Conservation (phyloP, 768 basidiomycete species). For the Serendipita vermifera region DNA sequence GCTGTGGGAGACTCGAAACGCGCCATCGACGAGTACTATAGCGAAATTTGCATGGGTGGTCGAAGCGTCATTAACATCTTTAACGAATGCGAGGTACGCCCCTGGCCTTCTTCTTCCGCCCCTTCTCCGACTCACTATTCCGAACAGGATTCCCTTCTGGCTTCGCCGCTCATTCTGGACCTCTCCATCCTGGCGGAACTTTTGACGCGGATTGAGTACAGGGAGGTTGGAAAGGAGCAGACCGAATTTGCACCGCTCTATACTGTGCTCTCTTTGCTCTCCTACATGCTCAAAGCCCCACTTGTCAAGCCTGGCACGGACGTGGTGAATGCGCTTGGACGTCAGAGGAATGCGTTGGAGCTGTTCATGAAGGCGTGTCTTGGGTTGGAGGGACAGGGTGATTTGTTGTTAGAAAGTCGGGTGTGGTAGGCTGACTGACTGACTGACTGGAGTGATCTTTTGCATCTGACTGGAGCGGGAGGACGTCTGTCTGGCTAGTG, state of each 20-base stretch:
- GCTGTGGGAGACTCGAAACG: constrained; percentile 96
- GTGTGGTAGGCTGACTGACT: constrained; percentile 58
- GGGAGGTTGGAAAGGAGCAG: constrained; percentile 27
- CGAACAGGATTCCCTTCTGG: constrained; percentile 76
- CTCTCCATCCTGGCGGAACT: constrained; percentile 87
- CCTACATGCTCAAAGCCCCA: constrained; percentile 98
- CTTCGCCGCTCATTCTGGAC: constrained; percentile 92
- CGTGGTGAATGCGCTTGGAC: constrained; percentile 88
- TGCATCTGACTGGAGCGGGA: background rate
- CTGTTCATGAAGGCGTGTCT: constrained; percentile 89
- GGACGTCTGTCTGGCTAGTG: background rate
- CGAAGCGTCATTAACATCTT: constrained; percentile 91
- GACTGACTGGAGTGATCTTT: background rate
- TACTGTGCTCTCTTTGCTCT: constrained; percentile 81
- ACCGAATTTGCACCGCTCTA: constrained; percentile 73
- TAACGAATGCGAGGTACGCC: constrained; percentile 84
- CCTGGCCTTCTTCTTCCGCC: background rate
- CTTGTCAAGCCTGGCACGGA: constrained; percentile 88
- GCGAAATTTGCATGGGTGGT: constrained; percentile 94
- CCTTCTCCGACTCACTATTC: constrained; percentile 11
- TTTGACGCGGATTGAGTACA: constrained; percentile 85
- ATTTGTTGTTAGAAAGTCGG: constrained; percentile 75
- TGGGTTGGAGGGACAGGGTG: constrained; percentile 69
- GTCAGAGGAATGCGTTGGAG: constrained; percentile 91
- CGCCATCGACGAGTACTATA: constrained; percentile 99